Percentiles rank a stretch among this genome's conserved stretches.
These are phyloP conservation scores for Sphagnum fallax DNA, from an alignment of 228 moss, liverwort and hornwort genomes.

Conservation along the genomic window DNA sequence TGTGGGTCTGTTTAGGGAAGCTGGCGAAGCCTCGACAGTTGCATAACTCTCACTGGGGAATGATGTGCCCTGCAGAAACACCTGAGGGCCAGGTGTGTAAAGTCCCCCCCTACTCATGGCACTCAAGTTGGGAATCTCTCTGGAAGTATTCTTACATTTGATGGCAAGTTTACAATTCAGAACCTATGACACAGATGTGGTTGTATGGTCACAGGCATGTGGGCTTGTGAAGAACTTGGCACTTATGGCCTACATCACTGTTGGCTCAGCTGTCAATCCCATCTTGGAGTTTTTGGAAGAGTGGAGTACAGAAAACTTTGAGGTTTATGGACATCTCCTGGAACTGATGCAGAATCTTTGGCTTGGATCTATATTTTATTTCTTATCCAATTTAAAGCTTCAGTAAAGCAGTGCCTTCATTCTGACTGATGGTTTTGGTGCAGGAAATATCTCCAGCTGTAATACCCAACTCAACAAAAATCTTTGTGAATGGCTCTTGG, in stretches of 20 bases:
- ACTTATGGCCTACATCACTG: slow-evolving; percentile 96
- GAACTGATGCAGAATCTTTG: neutral
- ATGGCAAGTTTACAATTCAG: too few species aligned
- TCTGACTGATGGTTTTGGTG: neutral
- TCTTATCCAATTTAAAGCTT: too few species aligned
- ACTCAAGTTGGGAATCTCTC: too few species aligned
- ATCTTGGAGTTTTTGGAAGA: slow-evolving; percentile 98
- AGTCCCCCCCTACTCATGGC: neutral
- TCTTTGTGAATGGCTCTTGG: slow-evolving; percentile 99
- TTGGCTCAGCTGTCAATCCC: slow-evolving; percentile 92
- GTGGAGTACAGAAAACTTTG: slow-evolving; percentile 98
- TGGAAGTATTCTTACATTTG: too few species aligned
- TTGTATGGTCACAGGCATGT: slow-evolving; percentile 49
- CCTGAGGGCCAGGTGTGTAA: slow-evolving; percentile 73
- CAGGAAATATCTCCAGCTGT: slow-evolving; percentile 96
- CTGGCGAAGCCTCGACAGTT: slow-evolving; percentile 98
- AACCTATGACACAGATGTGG: neutral
- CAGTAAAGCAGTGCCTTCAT: too few species aligned
- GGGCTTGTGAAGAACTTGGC: slow-evolving; percentile 95
- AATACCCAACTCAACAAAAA: slow-evolving; percentile 95
- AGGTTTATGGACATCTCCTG: slow-evolving; percentile 14
- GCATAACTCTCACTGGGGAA: slow-evolving; percentile 99
- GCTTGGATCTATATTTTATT: too few species aligned
- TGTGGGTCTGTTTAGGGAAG: slow-evolving; percentile 32
- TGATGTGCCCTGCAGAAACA: slow-evolving; percentile 99